phyloP scores from a whole-genome alignment of 139 green algal genomes.

The Chlamydomonas sphaeroides region DNA sequence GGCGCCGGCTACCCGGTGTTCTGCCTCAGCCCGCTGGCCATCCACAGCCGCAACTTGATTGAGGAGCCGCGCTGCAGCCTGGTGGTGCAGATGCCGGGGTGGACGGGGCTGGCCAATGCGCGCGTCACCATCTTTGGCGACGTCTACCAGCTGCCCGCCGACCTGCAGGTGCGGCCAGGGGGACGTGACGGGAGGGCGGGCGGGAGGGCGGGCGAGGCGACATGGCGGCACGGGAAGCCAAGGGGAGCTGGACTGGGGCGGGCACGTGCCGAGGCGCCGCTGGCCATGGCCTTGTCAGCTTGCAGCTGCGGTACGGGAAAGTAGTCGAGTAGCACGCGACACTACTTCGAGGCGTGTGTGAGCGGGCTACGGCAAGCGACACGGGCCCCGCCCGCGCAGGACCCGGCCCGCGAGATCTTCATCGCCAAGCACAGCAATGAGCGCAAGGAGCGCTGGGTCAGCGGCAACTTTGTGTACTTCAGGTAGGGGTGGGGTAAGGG shows the following conservation, averaged over 20 bases:
- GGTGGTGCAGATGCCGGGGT: conserved; percentile 96
- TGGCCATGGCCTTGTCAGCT: too few relatives aligned
- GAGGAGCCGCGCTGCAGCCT: conserved; percentile 67
- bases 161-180: conserved; percentile 84
- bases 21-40: conserved; percentile 78
- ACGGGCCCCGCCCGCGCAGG: too few relatives aligned
- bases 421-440: conserved; percentile 79
- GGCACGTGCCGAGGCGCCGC: too few relatives aligned
- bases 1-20: conserved; percentile 92
- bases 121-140: conserved; percentile 99
- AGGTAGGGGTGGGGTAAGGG: too few relatives aligned
- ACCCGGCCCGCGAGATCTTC: conserved; percentile 78
- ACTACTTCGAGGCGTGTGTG: too few relatives aligned
- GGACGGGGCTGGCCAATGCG: conserved; percentile 96
- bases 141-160: conserved; percentile 86
- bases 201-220: too few relatives aligned
- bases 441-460: conserved; percentile 74
- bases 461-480: conserved; percentile 88
- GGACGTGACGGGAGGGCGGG: too few relatives aligned
- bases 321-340: too few relatives aligned
- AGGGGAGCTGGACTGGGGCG: too few relatives aligned
- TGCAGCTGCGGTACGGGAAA: too few relatives aligned
- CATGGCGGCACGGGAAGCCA: too few relatives aligned
- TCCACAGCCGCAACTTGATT: conserved; percentile 84
- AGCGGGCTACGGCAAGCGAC: too few relatives aligned